Percentiles rank a stretch among this genome's conserved stretches.
Evolutionary conservation across 257 asterid species (phyloP).

Genomic region (Gentiana straminea): DNA sequence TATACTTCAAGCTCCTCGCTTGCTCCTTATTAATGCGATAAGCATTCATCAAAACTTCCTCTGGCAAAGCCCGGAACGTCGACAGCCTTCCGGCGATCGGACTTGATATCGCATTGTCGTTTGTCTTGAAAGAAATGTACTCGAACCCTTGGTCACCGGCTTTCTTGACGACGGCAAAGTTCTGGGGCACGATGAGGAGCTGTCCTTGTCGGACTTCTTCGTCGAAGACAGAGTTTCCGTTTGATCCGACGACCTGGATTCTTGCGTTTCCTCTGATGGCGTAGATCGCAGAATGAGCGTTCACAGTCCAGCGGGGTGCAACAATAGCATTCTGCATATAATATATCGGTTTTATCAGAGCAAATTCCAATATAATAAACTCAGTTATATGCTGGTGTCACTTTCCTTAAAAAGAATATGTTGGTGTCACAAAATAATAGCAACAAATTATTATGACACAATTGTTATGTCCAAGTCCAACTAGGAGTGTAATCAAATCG

Average conservation of each 20-base stretch:
- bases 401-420: too few relatives aligned
- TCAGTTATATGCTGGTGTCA: too few relatives aligned
- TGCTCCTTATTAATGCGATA: conserved; percentile 41
- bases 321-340: conserved; percentile 34
- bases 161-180: conserved; percentile 39
- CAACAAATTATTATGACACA: too few relatives aligned
- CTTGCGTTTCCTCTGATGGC: conserved; percentile 40
- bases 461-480: too few relatives aligned
- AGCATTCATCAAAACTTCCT: conserved; percentile 40
- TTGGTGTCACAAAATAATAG: too few relatives aligned
- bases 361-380: too few relatives aligned
- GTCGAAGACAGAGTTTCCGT: conserved; percentile 36
- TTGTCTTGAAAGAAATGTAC: conserved; percentile 50
- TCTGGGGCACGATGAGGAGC: conserved; percentile 46
- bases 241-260: conserved; percentile 45
- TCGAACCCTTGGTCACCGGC: conserved; percentile 54
- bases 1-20: conserved; percentile 40
- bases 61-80: conserved; percentile 43
- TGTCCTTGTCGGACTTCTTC: conserved; percentile 38
- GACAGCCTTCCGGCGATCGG: conserved; percentile 53
- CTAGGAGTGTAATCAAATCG: too few relatives aligned
- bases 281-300: conserved; percentile 38
- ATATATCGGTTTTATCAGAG: background rate
- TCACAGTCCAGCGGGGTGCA: conserved; percentile 46
- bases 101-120: conserved; percentile 37